A percentile compares a stretch with the other conserved stretches of the same genome.
Evolutionary conservation across 768 basidiomycete genomes (phyloP).

Genomic region (Rhizopogon salebrosus): DNA sequence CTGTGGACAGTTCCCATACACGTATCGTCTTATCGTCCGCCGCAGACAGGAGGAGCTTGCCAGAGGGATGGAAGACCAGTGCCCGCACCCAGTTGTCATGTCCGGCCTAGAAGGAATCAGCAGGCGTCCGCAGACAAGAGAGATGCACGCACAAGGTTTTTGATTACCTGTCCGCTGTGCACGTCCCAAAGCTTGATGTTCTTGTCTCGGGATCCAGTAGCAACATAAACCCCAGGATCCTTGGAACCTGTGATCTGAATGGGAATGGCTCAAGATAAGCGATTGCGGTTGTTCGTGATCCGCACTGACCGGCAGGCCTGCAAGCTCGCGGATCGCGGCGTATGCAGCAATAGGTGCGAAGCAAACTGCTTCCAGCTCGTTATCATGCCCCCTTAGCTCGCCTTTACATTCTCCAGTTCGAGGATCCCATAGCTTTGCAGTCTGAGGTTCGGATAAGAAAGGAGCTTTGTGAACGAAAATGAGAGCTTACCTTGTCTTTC

Average conservation of each 20-base stretch:
- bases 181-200: constrained; percentile 90
- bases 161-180: constrained; percentile 73
- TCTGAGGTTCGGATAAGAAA: constrained; percentile 37
- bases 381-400: constrained; percentile 84
- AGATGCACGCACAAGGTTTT: constrained; percentile 54
- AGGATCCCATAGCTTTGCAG: constrained; percentile 72
- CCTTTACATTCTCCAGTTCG: constrained; percentile 70
- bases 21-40: constrained; percentile 91
- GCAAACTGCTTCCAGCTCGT: constrained; percentile 76
- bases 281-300: constrained; percentile 2
- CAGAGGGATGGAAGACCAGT: constrained; percentile 84
- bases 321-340: constrained; percentile 70
- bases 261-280: background rate
- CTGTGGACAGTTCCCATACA: constrained; percentile 84
- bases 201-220: constrained; percentile 88
- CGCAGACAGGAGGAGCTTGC: constrained; percentile 85
- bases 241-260: constrained; percentile 48
- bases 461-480: background rate
- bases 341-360: constrained; percentile 80
- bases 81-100: constrained; percentile 92
- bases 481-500: constrained; percentile 71
- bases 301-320: constrained; percentile 57
- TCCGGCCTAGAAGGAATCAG: constrained; percentile 43
- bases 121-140: constrained; percentile 2
- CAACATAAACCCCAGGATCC: constrained; percentile 55